Conservation (phyloP, 176 grass and related monocot species). For the Oryza officinalis region DNA sequence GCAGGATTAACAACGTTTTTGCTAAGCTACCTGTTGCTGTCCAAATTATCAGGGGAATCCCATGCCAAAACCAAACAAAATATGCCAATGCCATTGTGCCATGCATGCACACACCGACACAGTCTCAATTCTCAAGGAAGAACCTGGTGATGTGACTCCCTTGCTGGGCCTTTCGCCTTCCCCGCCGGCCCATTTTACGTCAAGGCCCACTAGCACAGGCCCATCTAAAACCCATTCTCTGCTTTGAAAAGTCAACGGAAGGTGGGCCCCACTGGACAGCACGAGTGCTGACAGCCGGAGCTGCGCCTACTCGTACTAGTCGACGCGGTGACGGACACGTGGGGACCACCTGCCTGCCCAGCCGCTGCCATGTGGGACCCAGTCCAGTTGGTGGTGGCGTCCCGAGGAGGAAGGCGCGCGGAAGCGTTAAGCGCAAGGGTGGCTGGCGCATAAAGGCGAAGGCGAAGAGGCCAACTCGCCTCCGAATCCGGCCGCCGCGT, state of each 20-base stretch:
- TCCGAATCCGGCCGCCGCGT: constrained; percentile 35
- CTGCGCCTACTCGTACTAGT: too few relatives aligned
- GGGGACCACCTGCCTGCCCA: not conserved
- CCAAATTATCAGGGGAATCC: not conserved
- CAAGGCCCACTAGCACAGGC: too few relatives aligned
- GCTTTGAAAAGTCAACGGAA: not conserved
- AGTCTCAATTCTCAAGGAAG: not conserved
- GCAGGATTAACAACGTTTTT: not conserved
- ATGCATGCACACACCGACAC: not conserved
- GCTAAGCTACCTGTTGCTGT: not conserved
- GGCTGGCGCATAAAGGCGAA: constrained; percentile 19
- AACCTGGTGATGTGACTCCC: not conserved
- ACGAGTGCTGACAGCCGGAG: not conserved
- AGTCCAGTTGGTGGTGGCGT: too few relatives aligned
- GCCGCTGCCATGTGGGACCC: not conserved
- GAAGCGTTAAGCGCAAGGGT: constrained; percentile 18
- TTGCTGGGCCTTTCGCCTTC: not conserved
- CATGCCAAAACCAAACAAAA: not conserved
- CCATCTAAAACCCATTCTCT: not conserved
- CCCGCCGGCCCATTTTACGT: too few relatives aligned
- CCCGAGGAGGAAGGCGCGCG: too few relatives aligned
- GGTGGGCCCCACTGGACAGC: constrained; percentile 22
- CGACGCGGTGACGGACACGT: not conserved
- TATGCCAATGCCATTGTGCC: not conserved
- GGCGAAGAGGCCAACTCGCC: not conserved